Evolutionary conservation across 306 rosid species (phyloP).

Genomic region (Cucumis sativus): DNA sequence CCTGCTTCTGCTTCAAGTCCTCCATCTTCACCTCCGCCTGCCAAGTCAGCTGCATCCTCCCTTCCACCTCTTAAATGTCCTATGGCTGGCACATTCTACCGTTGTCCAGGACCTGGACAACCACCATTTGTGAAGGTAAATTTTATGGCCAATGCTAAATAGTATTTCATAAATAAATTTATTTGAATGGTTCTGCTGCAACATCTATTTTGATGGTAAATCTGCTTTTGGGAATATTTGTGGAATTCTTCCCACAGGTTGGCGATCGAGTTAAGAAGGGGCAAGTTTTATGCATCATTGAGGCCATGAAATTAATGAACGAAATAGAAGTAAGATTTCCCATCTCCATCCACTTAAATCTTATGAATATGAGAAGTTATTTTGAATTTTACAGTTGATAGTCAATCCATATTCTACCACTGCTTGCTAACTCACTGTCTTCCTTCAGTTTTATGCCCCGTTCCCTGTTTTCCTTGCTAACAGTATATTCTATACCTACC

Average conservation of each 20-base stretch:
- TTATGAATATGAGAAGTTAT: neutral
- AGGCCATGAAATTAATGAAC: constrained; percentile 89
- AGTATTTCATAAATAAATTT: neutral
- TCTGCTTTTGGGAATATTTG: neutral
- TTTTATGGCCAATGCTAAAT: constrained; percentile 1
- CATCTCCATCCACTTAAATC: neutral
- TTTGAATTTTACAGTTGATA: neutral
- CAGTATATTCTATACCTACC: neutral
- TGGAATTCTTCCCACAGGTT: constrained; percentile 31
- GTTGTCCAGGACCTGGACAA: constrained; percentile 56
- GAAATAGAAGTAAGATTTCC: constrained; percentile 57
- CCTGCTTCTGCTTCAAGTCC: constrained; percentile 15
- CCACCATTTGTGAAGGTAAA: constrained; percentile 69
- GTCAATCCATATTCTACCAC: neutral
- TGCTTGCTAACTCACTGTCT: neutral
- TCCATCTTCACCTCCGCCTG: constrained; percentile 30
- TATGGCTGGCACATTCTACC: constrained; percentile 76
- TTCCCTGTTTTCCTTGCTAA: neutral
- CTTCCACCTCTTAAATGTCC: constrained; percentile 52
- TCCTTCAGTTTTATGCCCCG: neutral
- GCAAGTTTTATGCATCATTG: constrained; percentile 59
- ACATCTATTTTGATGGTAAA: neutral
- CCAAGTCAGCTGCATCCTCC: constrained; percentile 38
- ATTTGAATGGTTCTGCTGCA: neutral
- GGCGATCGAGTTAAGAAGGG: constrained; percentile 77